Evolutionary conservation across 2,329 filamentous ascomycete species (phyloP).

Genomic region (Aspergillus glaucus): DNA sequence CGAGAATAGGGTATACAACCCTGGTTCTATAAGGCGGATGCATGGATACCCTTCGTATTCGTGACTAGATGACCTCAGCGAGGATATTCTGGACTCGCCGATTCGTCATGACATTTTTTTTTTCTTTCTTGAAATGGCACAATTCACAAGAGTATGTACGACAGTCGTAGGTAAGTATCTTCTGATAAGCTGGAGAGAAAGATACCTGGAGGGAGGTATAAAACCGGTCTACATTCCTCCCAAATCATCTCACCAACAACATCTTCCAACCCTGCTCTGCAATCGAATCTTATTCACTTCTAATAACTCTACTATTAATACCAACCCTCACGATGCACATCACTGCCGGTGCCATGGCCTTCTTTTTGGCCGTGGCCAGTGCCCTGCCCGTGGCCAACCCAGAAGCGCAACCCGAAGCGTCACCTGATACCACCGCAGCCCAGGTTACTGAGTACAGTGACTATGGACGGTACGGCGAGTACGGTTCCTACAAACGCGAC

Average conservation of each 20-base stretch:
- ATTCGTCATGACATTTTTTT: too few species aligned
- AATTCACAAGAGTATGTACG: too few species aligned
- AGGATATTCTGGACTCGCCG: not conserved
- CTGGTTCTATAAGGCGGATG: not conserved
- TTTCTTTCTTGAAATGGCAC: too few species aligned
- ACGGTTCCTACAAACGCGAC: slow-evolving; percentile 1
- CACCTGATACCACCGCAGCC: slow-evolving; percentile 6
- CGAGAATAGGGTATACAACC: not conserved
- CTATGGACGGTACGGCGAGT: slow-evolving; percentile 8
- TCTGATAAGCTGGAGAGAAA: too few species aligned
- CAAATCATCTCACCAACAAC: not conserved
- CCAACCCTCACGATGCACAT: not conserved
- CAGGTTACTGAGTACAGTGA: slow-evolving; percentile 7
- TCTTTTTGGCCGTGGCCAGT: not conserved
- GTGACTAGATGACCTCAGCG: not conserved
- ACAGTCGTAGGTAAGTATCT: too few species aligned
- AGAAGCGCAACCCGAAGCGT: slow-evolving; percentile 12
- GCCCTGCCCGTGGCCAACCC: not conserved
- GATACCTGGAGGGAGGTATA: too few species aligned
- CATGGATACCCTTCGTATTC: not conserved
- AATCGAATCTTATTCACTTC: not conserved
- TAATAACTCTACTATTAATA: not conserved
- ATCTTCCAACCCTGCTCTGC: not conserved
- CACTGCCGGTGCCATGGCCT: not conserved
- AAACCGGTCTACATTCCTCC: too few species aligned